Base-by-base conservation (phyloP, 1,284 basidiomycete genomes). In the Boletus nobilissimus region DNA sequence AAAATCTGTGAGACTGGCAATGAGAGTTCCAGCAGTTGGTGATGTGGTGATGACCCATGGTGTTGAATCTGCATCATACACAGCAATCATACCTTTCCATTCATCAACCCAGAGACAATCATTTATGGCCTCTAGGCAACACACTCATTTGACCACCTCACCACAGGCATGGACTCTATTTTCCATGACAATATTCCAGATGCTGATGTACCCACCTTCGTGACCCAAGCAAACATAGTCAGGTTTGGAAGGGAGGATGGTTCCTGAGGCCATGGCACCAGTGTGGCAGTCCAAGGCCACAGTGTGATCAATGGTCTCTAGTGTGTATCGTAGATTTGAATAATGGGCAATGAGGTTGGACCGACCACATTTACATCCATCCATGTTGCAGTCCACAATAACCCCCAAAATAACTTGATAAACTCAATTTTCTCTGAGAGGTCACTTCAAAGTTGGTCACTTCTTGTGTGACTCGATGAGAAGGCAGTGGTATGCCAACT, bases 21-120 rank as follows among this genome's bases (percentile, higher is more conserved):
- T 99, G 97, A 14, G 96, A 97, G 74, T 90, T 90, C 98, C 98
- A 99, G 63, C 90, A 90, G 84, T 99, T 99, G 75, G 96, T 96
- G 77, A 96, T 92, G 14, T n/a, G n/a, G n/a, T n/a, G n/a, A n/a
- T n/a, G n/a, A 92, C 86, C 97, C 97, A 99, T 7, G 96, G 96
- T 79, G 88, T 89, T 57, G 87, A 85, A 40, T 85, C 85, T 39
- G 96, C 91, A 83, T 97, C 95, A 85, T 95, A 98, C 3, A 94
- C 96, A n/a, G 92, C 89, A 65, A 99, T 96, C 83, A 90, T 90
- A 0, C 97, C 98, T 76, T 92, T 94, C 76, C 97, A 86, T 29
- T 92, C 92, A 0, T 96, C 97, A 7, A 92, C 94, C 98, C 97
- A 99, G 39, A 99, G 87, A 69, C 92, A 87, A 75, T 94, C 89